These are phyloP conservation scores for Chytriomyces confervae DNA, from an alignment of 192 early-diverging fungal genomes.

Conservation along the genomic window DNA sequence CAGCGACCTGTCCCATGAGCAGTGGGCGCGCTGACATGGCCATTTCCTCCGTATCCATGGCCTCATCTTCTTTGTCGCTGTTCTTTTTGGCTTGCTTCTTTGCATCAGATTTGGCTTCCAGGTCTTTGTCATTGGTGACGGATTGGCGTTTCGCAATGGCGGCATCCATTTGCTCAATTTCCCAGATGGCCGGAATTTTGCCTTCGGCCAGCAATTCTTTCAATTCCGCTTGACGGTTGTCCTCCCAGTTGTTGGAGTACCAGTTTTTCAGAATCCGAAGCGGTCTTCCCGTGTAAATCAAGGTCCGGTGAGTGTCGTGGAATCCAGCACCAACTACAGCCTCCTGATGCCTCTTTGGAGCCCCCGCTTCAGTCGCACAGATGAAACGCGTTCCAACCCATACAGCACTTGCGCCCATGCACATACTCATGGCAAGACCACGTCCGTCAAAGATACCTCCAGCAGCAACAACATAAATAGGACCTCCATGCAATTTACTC, in stretches of 20 bases:
- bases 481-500: constrained; percentile 44
- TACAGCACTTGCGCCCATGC: constrained; percentile 51
- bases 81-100: constrained; percentile 16
- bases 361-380: too few species aligned
- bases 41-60: constrained; percentile 25
- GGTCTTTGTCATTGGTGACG: neutral
- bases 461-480: constrained; percentile 51
- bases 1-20: constrained; percentile 58
- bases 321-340: too few species aligned
- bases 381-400: too few species aligned
- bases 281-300: constrained; percentile 53
- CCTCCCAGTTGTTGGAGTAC: constrained; percentile 45
- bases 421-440: constrained; percentile 50
- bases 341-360: too few species aligned
- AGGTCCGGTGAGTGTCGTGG: constrained; percentile 52
- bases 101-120: too few species aligned
- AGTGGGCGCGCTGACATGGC: constrained; percentile 33
- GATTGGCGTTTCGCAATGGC: constrained; percentile 18
- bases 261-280: constrained; percentile 47
- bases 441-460: constrained; percentile 57
- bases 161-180: constrained; percentile 27
- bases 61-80: constrained; percentile 16
- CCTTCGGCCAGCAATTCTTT: constrained; percentile 35
- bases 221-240: constrained; percentile 43
- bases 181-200: constrained; percentile 41